Evolutionary conservation across 2,329 filamentous ascomycete species (phyloP), one percentile per base, ranked within the genome.

Genomic region (Hortaea sp.): DNA sequence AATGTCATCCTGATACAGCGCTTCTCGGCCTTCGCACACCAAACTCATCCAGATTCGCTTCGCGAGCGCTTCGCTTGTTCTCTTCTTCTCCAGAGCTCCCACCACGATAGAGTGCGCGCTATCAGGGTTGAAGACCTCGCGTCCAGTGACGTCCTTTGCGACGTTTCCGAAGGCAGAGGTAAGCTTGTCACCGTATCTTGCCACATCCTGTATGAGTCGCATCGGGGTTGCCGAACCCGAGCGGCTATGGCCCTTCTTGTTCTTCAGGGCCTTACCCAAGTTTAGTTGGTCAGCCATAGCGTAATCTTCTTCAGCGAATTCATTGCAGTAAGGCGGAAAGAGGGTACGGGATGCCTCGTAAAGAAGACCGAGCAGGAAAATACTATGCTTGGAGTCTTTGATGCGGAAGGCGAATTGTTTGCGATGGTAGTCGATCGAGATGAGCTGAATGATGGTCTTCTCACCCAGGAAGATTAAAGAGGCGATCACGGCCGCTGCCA

Each of bases 21-120:
- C 73, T 37, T 95, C 87, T 48, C 82, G 82, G 57, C 88, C 88
- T 66, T 97, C 90, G 4, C 92, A 80, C 1, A 95, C 92, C 62
- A 95, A 94, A 1, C 89, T 95, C 87, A 95, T 94, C 92, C 92
- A 97, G 52, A 97, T 83, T 59, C 92, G 84, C 55, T 81, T 84
- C n/a, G 87, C 89, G 48, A 97, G 71, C n/a, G 92, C 92, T 64
- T 97, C 89, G 0, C 88, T 87, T 5, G 88, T 85, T 49, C 77
- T 75, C 39, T 78, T 81, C 69, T 88, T 90, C 66, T 95, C 89
- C 30, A 97, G 74, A 6, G 90, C 92, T 62, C 94, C 81, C 9
- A 94, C 74, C 5, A 97, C 88, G 42, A 97, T 80, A 0, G 88
- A 92, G 63, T 95, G 89, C 1, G 89, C 82, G 5, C 88, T 85